phyloP scores from a whole-genome alignment of 78 protist species.

The Ministeria vibrans region DNA sequence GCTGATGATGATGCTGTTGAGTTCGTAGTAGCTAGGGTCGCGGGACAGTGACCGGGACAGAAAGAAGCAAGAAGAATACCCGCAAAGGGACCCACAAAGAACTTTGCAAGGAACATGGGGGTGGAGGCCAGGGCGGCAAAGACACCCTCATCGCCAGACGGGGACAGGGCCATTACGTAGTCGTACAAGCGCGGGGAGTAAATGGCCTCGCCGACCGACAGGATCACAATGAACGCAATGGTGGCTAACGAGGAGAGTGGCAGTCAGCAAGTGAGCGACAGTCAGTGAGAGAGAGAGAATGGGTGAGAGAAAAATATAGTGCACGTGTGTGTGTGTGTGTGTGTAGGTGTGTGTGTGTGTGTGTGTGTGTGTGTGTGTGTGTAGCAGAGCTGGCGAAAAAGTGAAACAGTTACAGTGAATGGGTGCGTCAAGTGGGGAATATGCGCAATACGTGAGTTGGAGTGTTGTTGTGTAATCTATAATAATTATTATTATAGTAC shows the following conservation, averaged over 20 bases:
- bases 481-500: too few species aligned
- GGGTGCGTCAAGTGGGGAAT: too few species aligned
- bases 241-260: too few species aligned
- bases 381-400: background rate
- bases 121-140: background rate
- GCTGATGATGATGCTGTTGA: too few species aligned
- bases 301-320: background rate
- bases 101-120: constrained; percentile 4
- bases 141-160: background rate
- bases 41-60: too few species aligned
- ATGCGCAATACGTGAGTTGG: too few species aligned
- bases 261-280: too few species aligned
- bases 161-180: background rate
- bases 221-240: background rate
- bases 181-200: background rate
- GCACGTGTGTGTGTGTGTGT: background rate
- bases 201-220: background rate
- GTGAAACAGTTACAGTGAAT: background rate
- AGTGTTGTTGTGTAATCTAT: too few species aligned
- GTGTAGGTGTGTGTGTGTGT: too few species aligned
- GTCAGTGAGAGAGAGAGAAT: background rate
- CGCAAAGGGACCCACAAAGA: background rate
- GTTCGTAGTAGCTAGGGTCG: too few species aligned
- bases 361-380: too few species aligned
- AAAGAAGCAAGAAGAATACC: too few species aligned